Conservation (phyloP, 768 basidiomycete species). For the Chlorophyllum brunneum region DNA sequence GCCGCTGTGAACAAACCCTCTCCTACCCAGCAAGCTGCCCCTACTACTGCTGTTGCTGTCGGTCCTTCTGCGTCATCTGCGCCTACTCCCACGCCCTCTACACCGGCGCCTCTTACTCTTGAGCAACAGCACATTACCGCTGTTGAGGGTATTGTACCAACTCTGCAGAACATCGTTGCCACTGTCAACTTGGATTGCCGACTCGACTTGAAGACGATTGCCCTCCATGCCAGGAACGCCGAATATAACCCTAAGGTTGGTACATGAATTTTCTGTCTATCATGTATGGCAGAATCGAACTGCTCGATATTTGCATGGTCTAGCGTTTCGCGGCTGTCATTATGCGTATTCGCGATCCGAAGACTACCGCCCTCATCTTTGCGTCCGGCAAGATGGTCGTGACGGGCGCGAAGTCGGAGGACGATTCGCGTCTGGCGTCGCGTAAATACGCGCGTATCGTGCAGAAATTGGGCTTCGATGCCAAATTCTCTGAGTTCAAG, state of each 20-base stretch:
- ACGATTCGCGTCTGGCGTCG: slow-evolving; percentile 93
- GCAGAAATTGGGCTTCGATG: slow-evolving; percentile 98
- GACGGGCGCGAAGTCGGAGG: slow-evolving; percentile 98
- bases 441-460: slow-evolving; percentile 99
- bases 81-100: slow-evolving; percentile 51
- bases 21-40: slow-evolving; percentile 22
- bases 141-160: slow-evolving; percentile 98
- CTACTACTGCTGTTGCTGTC: slow-evolving; percentile 42
- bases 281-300: slow-evolving; percentile 52
- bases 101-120: slow-evolving; percentile 72
- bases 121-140: slow-evolving; percentile 96
- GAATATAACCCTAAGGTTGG: slow-evolving; percentile 99
- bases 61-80: slow-evolving; percentile 57
- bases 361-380: slow-evolving; percentile 99
- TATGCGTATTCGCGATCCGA: slow-evolving; percentile 99
- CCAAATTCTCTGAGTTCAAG: slow-evolving; percentile 99
- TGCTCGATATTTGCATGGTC: slow-evolving; percentile 50
- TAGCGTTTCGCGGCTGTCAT: slow-evolving; percentile 99
- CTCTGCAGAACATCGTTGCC: slow-evolving; percentile 98
- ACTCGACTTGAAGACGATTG: slow-evolving; percentile 97
- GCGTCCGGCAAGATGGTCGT: slow-evolving; percentile 99
- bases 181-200: slow-evolving; percentile 98
- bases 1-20: slow-evolving; percentile 19
- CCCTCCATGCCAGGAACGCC: slow-evolving; percentile 95
- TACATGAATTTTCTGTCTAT: slow-evolving; percentile 40